Evolutionary conservation across 2,329 filamentous ascomycete species (phyloP).

Genomic region (Phialophora verrucosa): DNA sequence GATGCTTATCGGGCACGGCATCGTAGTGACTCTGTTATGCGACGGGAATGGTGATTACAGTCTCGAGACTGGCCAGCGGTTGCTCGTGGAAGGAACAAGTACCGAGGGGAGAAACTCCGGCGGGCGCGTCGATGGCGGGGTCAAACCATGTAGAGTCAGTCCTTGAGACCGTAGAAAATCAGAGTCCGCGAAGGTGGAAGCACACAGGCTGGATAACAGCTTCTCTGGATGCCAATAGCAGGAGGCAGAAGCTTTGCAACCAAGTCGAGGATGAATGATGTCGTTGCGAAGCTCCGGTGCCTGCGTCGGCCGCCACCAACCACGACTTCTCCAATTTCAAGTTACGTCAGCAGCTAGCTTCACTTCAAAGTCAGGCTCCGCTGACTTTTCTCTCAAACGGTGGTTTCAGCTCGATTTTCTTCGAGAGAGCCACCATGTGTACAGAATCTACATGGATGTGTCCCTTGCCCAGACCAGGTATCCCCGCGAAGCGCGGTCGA

Average conservation of each 20-base stretch:
- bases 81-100: neutral
- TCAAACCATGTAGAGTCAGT: slow-evolving; percentile 5
- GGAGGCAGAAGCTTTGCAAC: neutral
- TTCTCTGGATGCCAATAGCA: neutral
- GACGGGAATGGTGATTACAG: neutral
- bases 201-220: neutral
- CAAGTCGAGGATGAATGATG: neutral
- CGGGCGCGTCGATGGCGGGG: slow-evolving; percentile 14
- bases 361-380: neutral
- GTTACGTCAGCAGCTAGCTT: neutral
- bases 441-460: too few relatives aligned
- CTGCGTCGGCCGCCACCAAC: slow-evolving; percentile 4
- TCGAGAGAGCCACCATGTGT: too few relatives aligned
- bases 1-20: slow-evolving; percentile 68
- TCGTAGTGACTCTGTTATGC: slow-evolving; percentile 19
- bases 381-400: neutral
- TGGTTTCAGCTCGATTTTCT: too few relatives aligned
- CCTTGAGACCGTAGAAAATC: neutral
- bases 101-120: neutral
- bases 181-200: neutral
- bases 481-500: too few relatives aligned
- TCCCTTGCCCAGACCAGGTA: too few relatives aligned
- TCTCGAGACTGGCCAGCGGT: neutral
- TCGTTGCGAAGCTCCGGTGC: slow-evolving; percentile 16
- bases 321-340: neutral